Evolutionary conservation across 2,329 filamentous ascomycete genomes (phyloP).

Genomic region (Chaetomium sp.): DNA sequence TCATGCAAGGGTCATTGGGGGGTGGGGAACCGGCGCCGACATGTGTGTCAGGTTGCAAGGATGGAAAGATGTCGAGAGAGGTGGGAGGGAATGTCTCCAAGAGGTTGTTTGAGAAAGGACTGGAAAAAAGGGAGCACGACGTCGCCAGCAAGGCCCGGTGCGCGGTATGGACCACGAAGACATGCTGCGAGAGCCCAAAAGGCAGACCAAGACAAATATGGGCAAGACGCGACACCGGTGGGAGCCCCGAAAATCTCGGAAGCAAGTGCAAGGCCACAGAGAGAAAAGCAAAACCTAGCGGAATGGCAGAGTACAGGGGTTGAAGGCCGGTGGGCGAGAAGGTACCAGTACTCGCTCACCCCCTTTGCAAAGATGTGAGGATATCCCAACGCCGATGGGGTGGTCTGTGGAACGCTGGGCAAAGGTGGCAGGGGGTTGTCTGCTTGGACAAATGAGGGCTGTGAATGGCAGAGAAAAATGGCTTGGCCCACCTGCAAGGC

Average conservation of each 20-base stretch:
- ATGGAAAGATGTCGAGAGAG: slow-evolving; percentile 18
- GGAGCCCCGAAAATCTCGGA: slow-evolving; percentile 17
- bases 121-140: background rate
- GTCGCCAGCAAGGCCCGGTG: background rate
- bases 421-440: slow-evolving; percentile 15
- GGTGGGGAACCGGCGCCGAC: slow-evolving; percentile 25
- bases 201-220: slow-evolving; percentile 18
- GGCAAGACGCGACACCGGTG: slow-evolving; percentile 10
- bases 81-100: slow-evolving; percentile 1
- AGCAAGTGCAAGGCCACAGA: slow-evolving; percentile 19
- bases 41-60: slow-evolving; percentile 29
- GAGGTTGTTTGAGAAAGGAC: background rate
- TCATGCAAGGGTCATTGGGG: slow-evolving; percentile 35
- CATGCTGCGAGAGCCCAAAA: slow-evolving; percentile 3
- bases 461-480: slow-evolving; percentile 18
- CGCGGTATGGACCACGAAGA: background rate
- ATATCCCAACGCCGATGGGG: slow-evolving; percentile 22
- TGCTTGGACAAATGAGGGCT: slow-evolving; percentile 23
- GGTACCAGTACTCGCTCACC: slow-evolving; percentile 28
- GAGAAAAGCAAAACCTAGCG: slow-evolving; percentile 29
- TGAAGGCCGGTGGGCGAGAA: slow-evolving; percentile 13
- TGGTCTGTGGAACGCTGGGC: slow-evolving; percentile 17
- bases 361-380: background rate
- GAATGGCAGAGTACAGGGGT: slow-evolving; percentile 16
- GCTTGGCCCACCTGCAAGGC: slow-evolving; percentile 32